A percentile compares a stretch with the other conserved stretches of the same genome.
phyloP scores from a whole-genome alignment of 2,329 filamentous ascomycete genomes.

The Hortaea sp. region DNA sequence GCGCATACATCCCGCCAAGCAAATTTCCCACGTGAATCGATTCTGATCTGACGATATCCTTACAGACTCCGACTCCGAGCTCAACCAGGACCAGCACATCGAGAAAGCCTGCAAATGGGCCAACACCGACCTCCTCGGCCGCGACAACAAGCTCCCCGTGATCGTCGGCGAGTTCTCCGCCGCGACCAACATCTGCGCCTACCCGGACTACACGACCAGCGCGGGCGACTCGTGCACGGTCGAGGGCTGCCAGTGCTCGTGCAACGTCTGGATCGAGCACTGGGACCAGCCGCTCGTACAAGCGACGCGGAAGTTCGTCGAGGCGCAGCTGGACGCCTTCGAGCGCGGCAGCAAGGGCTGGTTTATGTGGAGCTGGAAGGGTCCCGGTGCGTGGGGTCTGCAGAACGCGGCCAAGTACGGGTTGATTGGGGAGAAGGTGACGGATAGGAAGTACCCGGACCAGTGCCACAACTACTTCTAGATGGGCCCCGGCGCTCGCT shows the following conservation, averaged over 20 bases:
- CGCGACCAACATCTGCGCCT: constrained; percentile 34
- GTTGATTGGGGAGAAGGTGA: constrained; percentile 30
- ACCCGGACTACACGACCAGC: constrained; percentile 29
- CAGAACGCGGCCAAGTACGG: constrained; percentile 30
- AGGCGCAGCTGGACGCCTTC: constrained; percentile 36
- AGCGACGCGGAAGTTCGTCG: constrained; percentile 29
- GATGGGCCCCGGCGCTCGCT: not conserved
- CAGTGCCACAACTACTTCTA: constrained; percentile 11
- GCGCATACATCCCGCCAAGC: no score
- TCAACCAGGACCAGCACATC: constrained; percentile 32
- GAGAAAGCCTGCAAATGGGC: constrained; percentile 30
- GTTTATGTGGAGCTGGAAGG: constrained; percentile 37
- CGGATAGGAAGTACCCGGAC: constrained; percentile 16
- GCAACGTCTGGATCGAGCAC: constrained; percentile 24
- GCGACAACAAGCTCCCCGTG: constrained; percentile 26
- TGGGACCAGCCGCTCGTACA: constrained; percentile 27
- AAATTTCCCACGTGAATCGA: no score
- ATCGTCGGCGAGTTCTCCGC: constrained; percentile 37
- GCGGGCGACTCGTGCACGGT: constrained; percentile 23
- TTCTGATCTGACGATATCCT: no score
- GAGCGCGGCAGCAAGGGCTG: constrained; percentile 31
- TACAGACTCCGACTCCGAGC: constrained; percentile 21
- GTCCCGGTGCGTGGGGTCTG: constrained; percentile 33
- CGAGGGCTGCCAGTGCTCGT: constrained; percentile 30
- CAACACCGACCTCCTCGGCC: constrained; percentile 22